Evolutionary conservation across 1,139 yeast genomes (phyloP).

Genomic region (Pichia sp.): DNA sequence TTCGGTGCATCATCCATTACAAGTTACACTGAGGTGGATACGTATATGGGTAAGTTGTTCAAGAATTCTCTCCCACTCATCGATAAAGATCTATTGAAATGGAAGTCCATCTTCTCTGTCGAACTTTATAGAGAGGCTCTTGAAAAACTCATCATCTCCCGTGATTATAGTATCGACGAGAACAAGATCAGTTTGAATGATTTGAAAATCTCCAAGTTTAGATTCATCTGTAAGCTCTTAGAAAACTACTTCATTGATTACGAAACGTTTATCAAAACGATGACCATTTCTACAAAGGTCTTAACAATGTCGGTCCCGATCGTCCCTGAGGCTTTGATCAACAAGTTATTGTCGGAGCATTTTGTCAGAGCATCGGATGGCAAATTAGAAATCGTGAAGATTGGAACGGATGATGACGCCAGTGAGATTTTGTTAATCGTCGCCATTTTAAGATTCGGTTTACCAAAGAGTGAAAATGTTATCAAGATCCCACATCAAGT

Average conservation of each 20-base stretch:
- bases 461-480: conserved; percentile 9
- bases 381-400: conserved; percentile 15
- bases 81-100: conserved; percentile 10
- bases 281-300: conserved; percentile 6
- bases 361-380: conserved; percentile 15
- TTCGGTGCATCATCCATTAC: conserved; percentile 17
- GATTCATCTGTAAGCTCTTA: conserved; percentile 15
- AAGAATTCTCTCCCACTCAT: conserved; percentile 13
- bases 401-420: conserved; percentile 20
- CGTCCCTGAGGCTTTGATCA: conserved; percentile 20
- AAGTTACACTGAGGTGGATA: conserved; percentile 11
- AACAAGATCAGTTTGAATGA: conserved; percentile 7
- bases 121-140: conserved; percentile 14
- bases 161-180: conserved; percentile 1
- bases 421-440: conserved; percentile 24
- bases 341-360: conserved; percentile 12
- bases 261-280: conserved; percentile 9
- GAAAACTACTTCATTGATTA: conserved; percentile 18
- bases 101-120: conserved; percentile 13
- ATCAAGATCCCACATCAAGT: conserved; percentile 9
- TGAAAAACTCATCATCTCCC: conserved; percentile 11
- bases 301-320: conserved; percentile 15
- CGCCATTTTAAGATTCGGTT: conserved; percentile 20
- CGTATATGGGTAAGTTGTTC: conserved; percentile 12
- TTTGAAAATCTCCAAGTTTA: conserved; percentile 8